phyloP scores from a whole-genome alignment of 1,139 yeast genomes.

The Kurtzmaniella quercitrusa region DNA sequence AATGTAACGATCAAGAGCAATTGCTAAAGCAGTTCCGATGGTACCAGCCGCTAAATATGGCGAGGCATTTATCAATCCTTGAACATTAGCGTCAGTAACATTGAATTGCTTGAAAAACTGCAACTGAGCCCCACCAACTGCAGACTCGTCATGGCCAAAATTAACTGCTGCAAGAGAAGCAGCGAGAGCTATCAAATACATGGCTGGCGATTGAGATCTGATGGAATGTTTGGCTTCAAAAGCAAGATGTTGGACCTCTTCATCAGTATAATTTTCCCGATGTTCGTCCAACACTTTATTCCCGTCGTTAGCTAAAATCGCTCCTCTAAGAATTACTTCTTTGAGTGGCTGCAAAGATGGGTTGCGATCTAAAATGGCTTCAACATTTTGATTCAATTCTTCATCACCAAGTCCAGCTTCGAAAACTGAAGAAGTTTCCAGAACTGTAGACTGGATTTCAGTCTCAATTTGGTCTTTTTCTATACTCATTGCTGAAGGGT shows the following conservation, averaged over 20 bases:
- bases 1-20: slow-evolving; percentile 8
- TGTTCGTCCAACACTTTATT: slow-evolving; percentile 2
- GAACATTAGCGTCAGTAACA: slow-evolving; percentile 9
- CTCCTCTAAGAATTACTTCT: slow-evolving; percentile 1
- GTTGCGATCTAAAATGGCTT: neutral
- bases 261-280: neutral
- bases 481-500: no score
- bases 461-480: neutral
- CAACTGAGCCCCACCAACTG: slow-evolving; percentile 12
- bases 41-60: slow-evolving; percentile 12
- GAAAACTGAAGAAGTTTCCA: slow-evolving; percentile 1
- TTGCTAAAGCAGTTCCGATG: slow-evolving; percentile 2
- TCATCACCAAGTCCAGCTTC: slow-evolving; percentile 1
- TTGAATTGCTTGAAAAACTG: slow-evolving; percentile 7
- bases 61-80: slow-evolving; percentile 10
- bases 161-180: slow-evolving; percentile 21
- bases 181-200: slow-evolving; percentile 6
- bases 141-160: slow-evolving; percentile 24
- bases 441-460: neutral
- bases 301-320: slow-evolving; percentile 3
- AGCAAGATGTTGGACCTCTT: slow-evolving; percentile 1
- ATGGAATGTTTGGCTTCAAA: slow-evolving; percentile 6
- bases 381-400: slow-evolving; percentile 1
- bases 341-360: neutral
- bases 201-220: slow-evolving; percentile 3